Base-by-base conservation (phyloP, 805 yeast species). In the Cyberlindnera mrakii region DNA sequence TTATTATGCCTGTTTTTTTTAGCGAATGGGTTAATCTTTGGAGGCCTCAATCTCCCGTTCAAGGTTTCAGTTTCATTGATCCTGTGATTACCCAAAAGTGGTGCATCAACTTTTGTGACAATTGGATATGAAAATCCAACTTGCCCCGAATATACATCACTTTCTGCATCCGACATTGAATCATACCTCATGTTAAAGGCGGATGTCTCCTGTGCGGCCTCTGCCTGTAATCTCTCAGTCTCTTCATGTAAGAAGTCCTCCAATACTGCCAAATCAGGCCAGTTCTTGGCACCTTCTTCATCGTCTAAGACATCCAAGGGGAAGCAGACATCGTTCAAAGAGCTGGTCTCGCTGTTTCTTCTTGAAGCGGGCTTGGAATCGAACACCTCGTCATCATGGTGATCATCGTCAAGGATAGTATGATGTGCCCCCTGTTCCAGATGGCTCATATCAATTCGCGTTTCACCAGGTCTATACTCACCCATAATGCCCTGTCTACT, bases 291-390 rank as follows among this genome's bases (percentile, higher is more conserved):
- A 25, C 53, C 51, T 15, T 54, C 48, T 23, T 31, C 39, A 37
- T 47, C 57, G 37, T 49, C 58, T 20, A 51, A 38, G 14, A 47
- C 57, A 31, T 58, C 63, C 32, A 89, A 70, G 0, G 96, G 96
- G 61, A 88, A 79, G 57, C 96, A 91, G 20, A 91, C 99, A 63
- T 91, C 99, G 58, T 84, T 90, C 45, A 91, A 65, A 1, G 96
- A 85, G 0, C 95, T 81, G 33, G 78, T 76, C 42, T 76, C 78
- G 1, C 71, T 62, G 7, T 66, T 57, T 30, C 68, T 57, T 48
- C 70, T 61, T 1, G 72, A 63, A 2, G 69, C 64, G 1, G 74
- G 74, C 39, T 68, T 65, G 4, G 74, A 70, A 31, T 65, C 64
- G 33, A 65, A 61, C 39, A 62, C 65, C 5, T 58, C 59, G 17